A percentile compares a stretch with the other conserved stretches of the same genome.
Conservation (phyloP, 2,329 filamentous ascomycete genomes). For the Aureobasidium uvarum region DNA sequence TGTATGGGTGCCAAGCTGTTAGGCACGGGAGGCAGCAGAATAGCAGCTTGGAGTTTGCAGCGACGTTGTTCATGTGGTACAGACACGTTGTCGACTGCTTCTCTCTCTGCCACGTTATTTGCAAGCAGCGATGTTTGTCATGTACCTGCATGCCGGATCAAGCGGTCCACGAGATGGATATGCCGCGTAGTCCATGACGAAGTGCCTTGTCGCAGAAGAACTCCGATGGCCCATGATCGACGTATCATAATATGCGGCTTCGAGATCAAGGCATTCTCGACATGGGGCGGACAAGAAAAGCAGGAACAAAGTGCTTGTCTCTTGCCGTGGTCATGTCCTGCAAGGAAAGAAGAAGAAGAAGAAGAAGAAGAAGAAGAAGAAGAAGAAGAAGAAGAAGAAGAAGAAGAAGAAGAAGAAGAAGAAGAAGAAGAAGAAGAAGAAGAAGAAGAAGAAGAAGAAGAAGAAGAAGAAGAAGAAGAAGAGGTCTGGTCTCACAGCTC, state of each 20-base stretch:
- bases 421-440: too few relatives aligned
- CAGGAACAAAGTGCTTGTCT: not conserved
- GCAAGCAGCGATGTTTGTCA: not conserved
- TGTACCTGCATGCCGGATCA: not conserved
- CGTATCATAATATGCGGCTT: not conserved
- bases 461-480: slow-evolving; percentile 4
- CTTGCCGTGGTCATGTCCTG: not conserved
- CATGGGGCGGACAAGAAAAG: not conserved
- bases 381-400: too few relatives aligned
- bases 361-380: too few relatives aligned
- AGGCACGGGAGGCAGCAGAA: slow-evolving; percentile 2
- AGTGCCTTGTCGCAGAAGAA: not conserved
- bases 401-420: too few relatives aligned
- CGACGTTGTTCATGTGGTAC: not conserved
- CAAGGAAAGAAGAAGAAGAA: not conserved
- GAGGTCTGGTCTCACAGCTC: not conserved
- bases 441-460: too few relatives aligned
- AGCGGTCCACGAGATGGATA: not conserved
- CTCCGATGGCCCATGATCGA: slow-evolving; percentile 5
- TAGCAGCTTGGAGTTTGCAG: not conserved
- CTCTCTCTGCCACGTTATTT: not conserved
- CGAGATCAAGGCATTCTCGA: not conserved
- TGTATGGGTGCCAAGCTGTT: not conserved
- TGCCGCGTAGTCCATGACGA: not conserved
- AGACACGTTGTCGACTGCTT: not conserved